These are phyloP conservation scores for Dendrocalamus latiflorus DNA, from an alignment of 202 grass and related monocot genomes.

Conservation along the genomic window DNA sequence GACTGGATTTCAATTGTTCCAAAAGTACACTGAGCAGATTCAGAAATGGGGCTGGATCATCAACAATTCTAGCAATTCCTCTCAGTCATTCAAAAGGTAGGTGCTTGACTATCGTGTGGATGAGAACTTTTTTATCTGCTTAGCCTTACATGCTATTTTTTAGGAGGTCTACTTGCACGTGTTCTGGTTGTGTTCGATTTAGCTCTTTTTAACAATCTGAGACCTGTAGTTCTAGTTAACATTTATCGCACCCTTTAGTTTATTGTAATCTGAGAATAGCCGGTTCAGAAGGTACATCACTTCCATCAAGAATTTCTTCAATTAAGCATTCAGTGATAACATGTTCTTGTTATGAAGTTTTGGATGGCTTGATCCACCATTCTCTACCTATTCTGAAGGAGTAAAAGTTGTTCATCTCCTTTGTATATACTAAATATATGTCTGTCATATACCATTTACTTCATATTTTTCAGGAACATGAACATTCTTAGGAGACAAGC, in stretches of 20 bases:
- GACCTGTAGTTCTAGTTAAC: neutral
- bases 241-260: neutral
- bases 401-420: neutral
- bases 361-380: neutral
- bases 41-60: slow-evolving; percentile 90
- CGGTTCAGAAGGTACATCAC: neutral
- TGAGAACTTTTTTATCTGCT: neutral
- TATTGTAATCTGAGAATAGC: neutral
- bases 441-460: slow-evolving; percentile 18
- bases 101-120: slow-evolving; percentile 16
- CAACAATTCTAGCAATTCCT: slow-evolving; percentile 42
- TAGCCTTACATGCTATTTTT: neutral
- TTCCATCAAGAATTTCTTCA: neutral
- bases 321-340: neutral
- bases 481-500: slow-evolving; percentile 65
- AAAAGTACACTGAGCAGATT: slow-evolving; percentile 80
- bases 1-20: slow-evolving; percentile 78
- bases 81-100: slow-evolving; percentile 76
- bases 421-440: neutral
- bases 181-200: neutral
- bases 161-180: neutral
- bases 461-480: slow-evolving; percentile 69
- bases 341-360: neutral
- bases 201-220: neutral
- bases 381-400: neutral